Evolutionary conservation across 2,329 filamentous ascomycete genomes (phyloP).

Genomic region (Paecilomyces sp.): DNA sequence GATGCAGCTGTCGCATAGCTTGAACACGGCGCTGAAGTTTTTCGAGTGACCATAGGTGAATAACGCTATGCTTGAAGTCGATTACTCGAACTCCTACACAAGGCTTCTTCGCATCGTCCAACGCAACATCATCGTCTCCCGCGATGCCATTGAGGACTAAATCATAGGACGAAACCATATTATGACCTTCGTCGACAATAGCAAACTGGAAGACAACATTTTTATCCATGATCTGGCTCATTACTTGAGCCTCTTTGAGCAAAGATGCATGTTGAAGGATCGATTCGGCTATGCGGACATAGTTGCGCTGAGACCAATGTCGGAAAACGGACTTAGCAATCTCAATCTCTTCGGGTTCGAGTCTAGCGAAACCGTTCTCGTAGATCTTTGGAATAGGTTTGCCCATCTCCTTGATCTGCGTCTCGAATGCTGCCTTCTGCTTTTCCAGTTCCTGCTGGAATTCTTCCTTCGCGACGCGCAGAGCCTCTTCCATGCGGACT

Average conservation of each 20-base stretch:
- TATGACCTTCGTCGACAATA: conserved; percentile 81
- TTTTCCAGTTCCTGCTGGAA: conserved; percentile 80
- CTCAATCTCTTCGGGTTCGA: conserved; percentile 66
- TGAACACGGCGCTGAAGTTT: conserved; percentile 83
- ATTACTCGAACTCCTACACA: conserved; percentile 86
- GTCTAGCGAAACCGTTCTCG: conserved; percentile 37
- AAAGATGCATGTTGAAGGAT: conserved; percentile 81
- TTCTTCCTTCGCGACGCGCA: conserved; percentile 72
- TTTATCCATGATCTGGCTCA: conserved; percentile 95
- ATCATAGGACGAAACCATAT: conserved; percentile 88
- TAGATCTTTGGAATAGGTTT: conserved; percentile 47
- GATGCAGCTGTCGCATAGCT: conserved; percentile 93
- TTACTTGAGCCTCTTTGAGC: conserved; percentile 92
- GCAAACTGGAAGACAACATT: conserved; percentile 91
- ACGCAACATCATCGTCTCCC: conserved; percentile 72
- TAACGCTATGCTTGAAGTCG: conserved; percentile 78
- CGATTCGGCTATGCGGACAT: conserved; percentile 88
- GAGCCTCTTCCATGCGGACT: conserved; percentile 71
- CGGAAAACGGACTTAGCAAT: conserved; percentile 60
- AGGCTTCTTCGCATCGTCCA: conserved; percentile 78
- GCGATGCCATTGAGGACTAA: conserved; percentile 88
- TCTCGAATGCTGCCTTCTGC: conserved; percentile 79
- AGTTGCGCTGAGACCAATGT: conserved; percentile 77
- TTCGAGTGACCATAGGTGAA: conserved; percentile 89
- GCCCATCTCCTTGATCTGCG: conserved; percentile 70